Evolutionary conservation across 2,329 filamentous ascomycete species (phyloP), one percentile per base, ranked within the genome.

Genomic region (Pseudocercospora ulei): DNA sequence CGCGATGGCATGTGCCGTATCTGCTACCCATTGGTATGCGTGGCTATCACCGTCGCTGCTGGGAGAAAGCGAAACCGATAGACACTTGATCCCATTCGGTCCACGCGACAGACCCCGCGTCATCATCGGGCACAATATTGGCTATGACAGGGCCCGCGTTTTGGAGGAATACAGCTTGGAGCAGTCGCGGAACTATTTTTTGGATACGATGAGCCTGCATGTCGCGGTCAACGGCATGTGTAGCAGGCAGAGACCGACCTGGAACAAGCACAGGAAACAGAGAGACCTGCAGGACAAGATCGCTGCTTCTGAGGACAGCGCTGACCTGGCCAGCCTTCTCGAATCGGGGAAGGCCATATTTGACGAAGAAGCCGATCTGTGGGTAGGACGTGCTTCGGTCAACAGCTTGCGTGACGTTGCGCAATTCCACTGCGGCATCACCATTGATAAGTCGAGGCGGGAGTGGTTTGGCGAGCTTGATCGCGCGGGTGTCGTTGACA

Each of bases 211-310:
- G 90, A 96, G 88, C 1, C 67, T 98, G 12, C 90, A 98, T 59
- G 88, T 94, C 5, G 92, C 92, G 2, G 88, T 94, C 14, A 98
- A 98, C 58, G 90, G 90, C 46, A 98, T 98, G 90, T 98, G 90
- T 62, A 96, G 90, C 13, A 80, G 82, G 49, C 90, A 98, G 61
- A 75, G 90, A 34, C 90, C 92, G 5, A 94, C 84, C 0, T 98
- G 90, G 90, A 86, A 95, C 79, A 92, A 84, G 60, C 84, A 94
- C 61, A 82, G 85, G 58, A 98, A 98, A 65, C 85, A 80, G 49
- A 73, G 80, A 41, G 88, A 96, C 56, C 56, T 88, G 29, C 71
- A 84, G 34, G 87, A 95, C 46, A 82, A 80, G 55, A 77, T 88
- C 31, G 75, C 82, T 3, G 78, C 70, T 33, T 73, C 84, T 38